Base-by-base conservation (phyloP, 768 basidiomycete genomes). In the Exidia glandulosa region DNA sequence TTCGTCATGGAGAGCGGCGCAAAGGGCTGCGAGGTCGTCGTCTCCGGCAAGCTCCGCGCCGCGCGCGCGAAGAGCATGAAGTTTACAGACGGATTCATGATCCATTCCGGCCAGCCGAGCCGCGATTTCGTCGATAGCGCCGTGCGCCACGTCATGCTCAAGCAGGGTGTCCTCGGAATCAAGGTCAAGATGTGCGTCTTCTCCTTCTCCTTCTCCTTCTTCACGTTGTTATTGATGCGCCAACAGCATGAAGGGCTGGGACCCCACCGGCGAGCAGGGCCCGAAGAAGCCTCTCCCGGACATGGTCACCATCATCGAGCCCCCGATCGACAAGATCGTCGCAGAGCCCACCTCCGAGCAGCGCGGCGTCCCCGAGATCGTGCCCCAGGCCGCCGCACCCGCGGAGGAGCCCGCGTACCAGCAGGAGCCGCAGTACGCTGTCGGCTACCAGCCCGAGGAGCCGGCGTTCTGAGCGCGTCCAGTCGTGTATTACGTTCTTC, bases 21-120 rank as follows among this genome's bases (percentile, higher is more conserved):
- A 66, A 99, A 99, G 79, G 96, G 96, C 75, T 97, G 94, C 72
- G 96, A 99, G 76, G 96, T 99, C 64, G 92, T 98, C 71, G 94
- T 99, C 65, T 98, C 95, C 64, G 96, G 96, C 72, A 99, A 99
- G 77, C 92, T 99, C 71, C 93, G 96, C 73, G 96, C 95, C 65
- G 96, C 96, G 65, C 94, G 95, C 82, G 96, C 96, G 70, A 99
- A 99, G 79, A 90, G 93, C 23, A 99, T 99, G 96, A 99, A 99
- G 77, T 98, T 99, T 80, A 97, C 94, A 71, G 96, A 99, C 70
- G 96, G 96, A 59, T 97, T 97, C 87, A 93, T 93, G 90, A 90
- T 93, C 70, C 90, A 93, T 81, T 96, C 95, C 64, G 94, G 94
- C 84, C 96, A 99, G 78, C 96, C 96, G 66, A 87, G 86, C 56